Conservation (phyloP, 176 grass and related monocot species). For the Eleusine coracana region DNA sequence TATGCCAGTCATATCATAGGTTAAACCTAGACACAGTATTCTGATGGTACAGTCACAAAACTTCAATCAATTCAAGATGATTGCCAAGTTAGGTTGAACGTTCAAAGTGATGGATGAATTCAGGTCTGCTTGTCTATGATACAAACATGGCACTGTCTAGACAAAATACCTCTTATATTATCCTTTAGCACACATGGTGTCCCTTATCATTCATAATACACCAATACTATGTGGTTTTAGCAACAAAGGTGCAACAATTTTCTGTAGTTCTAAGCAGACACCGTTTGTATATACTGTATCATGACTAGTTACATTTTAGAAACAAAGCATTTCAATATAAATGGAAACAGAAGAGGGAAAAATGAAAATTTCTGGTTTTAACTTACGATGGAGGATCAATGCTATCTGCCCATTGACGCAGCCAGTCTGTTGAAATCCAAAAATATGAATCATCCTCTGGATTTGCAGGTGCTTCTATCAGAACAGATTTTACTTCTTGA, state of each 20-base stretch:
- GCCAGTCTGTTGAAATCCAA: slow-evolving; percentile 97
- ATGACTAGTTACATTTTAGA: slow-evolving; percentile 7
- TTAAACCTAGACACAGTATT: slow-evolving; percentile 29
- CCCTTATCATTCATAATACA: slow-evolving; percentile 9
- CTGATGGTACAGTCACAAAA: not conserved
- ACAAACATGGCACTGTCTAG: not conserved
- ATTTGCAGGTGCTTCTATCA: slow-evolving; percentile 68
- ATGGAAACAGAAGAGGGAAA: not conserved
- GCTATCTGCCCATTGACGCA: slow-evolving; percentile 94
- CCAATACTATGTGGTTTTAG: not conserved
- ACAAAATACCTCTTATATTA: slow-evolving; percentile 20
- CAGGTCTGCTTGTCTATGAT: not conserved
- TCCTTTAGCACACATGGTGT: not conserved
- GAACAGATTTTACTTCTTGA: slow-evolving; percentile 85
- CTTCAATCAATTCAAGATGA: slow-evolving; percentile 8
- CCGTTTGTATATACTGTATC: slow-evolving; percentile 17
- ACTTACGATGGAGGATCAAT: slow-evolving; percentile 79
- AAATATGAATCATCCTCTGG: slow-evolving; percentile 77
- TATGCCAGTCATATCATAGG: not conserved
- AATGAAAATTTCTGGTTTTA: slow-evolving; percentile 3
- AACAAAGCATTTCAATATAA: slow-evolving; percentile 11
- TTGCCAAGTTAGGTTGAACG: not conserved
- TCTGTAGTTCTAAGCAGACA: not conserved
- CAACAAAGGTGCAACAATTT: not conserved
- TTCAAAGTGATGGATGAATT: slow-evolving; percentile 2